phyloP scores from a whole-genome alignment of 2,329 filamentous ascomycete genomes.

The Chaetomium strumarium region DNA sequence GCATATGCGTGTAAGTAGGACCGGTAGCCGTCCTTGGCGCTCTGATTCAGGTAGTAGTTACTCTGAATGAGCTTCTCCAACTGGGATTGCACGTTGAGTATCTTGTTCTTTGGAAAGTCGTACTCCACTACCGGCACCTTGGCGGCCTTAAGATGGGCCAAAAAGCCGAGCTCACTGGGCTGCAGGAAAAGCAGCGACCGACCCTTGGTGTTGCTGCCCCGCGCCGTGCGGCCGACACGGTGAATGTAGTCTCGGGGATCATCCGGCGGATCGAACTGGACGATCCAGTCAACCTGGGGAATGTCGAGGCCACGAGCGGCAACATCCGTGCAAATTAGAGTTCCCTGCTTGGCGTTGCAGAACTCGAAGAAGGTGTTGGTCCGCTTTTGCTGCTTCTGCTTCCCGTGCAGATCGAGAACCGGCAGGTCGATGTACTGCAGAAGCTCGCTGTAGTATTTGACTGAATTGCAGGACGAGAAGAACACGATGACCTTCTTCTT shows the following conservation, averaged over 20 bases:
- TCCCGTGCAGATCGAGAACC: conserved; percentile 71
- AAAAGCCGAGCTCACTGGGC: conserved; percentile 85
- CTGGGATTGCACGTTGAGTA: conserved; percentile 83
- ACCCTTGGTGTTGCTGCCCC: conserved; percentile 77
- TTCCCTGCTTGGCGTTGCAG: conserved; percentile 67
- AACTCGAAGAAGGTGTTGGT: conserved; percentile 99
- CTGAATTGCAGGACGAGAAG: conserved; percentile 85
- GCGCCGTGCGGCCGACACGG: conserved; percentile 88
- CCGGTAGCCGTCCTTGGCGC: conserved; percentile 69
- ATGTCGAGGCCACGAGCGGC: conserved; percentile 93
- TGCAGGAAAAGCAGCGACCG: conserved; percentile 90
- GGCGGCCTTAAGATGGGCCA: conserved; percentile 84
- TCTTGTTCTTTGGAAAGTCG: conserved; percentile 87
- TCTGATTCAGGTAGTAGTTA: conserved; percentile 97
- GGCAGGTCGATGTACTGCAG: conserved; percentile 92
- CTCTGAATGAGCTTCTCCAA: conserved; percentile 89
- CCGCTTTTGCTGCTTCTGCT: conserved; percentile 98
- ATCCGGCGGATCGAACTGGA: conserved; percentile 93
- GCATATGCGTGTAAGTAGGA: conserved; percentile 95
- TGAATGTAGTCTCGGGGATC: conserved; percentile 90
- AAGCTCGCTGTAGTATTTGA: conserved; percentile 92
- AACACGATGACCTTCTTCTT: conserved; percentile 99
- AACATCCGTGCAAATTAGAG: conserved; percentile 92
- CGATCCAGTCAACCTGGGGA: conserved; percentile 90
- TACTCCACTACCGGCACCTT: conserved; percentile 93